Evolutionary conservation across 805 yeast genomes (phyloP).

Genomic region (Saccharomycopsis synnaedendra): DNA sequence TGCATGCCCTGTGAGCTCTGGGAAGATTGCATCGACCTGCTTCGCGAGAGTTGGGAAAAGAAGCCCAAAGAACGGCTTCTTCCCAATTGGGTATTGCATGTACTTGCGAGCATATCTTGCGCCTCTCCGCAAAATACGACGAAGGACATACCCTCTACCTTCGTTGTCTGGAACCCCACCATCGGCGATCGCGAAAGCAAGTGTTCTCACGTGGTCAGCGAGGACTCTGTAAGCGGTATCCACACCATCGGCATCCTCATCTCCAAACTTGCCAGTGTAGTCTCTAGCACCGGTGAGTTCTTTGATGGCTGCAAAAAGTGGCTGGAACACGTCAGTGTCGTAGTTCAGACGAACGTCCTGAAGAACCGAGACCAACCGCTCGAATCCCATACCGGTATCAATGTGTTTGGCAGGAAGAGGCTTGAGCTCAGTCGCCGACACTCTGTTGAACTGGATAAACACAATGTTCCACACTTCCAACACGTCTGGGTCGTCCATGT

Average conservation of each 20-base stretch:
- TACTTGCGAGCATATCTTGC: conserved; percentile 94
- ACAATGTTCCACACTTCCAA: conserved; percentile 97
- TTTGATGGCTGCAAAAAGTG: conserved; percentile 75
- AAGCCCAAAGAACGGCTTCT: conserved; percentile 63
- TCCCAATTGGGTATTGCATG: conserved; percentile 90
- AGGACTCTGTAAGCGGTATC: conserved; percentile 97
- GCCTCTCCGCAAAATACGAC: conserved; percentile 97
- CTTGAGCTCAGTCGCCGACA: conserved; percentile 68
- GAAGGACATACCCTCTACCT: conserved; percentile 96
- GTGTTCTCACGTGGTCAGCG: conserved; percentile 97
- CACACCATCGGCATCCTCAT: conserved; percentile 85
- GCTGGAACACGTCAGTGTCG: conserved; percentile 94
- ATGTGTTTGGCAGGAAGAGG: conserved; percentile 89
- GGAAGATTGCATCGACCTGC: conserved; percentile 82
- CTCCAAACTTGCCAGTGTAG: conserved; percentile 87
- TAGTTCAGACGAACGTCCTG: conserved; percentile 90
- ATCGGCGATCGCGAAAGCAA: conserved; percentile 91
- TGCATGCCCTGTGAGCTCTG: conserved; percentile 57
- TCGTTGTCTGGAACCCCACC: conserved; percentile 99
- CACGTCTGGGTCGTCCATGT: conserved; percentile 96
- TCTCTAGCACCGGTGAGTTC: conserved; percentile 90
- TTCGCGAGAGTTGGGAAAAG: conserved; percentile 88
- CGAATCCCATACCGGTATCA: conserved; percentile 99
- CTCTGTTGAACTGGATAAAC: conserved; percentile 94
- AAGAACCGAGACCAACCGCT: conserved; percentile 87